These are phyloP conservation scores for Schizopora paradoxa DNA, from an alignment of 1,284 basidiomycete species.

Conservation along the genomic window DNA sequence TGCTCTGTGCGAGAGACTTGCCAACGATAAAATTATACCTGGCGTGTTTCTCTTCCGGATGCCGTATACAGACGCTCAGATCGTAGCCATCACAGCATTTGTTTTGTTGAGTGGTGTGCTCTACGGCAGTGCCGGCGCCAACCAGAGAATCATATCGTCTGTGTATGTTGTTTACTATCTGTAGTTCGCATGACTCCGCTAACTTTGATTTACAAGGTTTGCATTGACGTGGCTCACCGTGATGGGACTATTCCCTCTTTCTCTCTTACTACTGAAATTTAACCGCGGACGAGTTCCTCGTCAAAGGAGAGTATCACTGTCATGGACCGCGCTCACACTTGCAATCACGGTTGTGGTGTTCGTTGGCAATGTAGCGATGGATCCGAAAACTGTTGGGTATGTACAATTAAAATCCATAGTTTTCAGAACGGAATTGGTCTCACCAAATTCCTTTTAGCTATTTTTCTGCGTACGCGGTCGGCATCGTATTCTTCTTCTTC, in stretches of 20 bases:
- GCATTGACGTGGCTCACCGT: constrained; percentile 59
- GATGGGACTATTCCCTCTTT: constrained; percentile 58
- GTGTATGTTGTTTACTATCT: constrained; percentile 40
- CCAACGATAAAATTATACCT: constrained; percentile 57
- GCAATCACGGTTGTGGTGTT: constrained; percentile 42
- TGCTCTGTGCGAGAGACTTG: constrained; percentile 53
- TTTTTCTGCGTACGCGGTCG: constrained; percentile 54
- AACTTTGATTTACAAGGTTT: constrained; percentile 38
- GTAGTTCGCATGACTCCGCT: constrained; percentile 17
- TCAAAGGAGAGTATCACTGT: constrained; percentile 34
- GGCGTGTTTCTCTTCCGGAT: constrained; percentile 42
- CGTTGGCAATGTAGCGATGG: constrained; percentile 55
- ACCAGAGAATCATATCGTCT: constrained; percentile 48
- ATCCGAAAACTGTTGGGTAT: constrained; percentile 50
- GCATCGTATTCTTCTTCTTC: constrained; percentile 42
- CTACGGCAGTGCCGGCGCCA: constrained; percentile 54
- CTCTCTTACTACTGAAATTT: constrained; percentile 56
- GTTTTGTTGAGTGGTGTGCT: constrained; percentile 44
- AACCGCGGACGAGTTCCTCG: constrained; percentile 56
- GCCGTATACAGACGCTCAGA: constrained; percentile 48
- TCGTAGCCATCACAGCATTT: constrained; percentile 49
- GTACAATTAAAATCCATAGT: neutral
- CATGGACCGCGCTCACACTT: constrained; percentile 37
- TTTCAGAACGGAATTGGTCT: constrained; percentile 4
- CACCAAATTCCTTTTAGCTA: constrained; percentile 38